Evolutionary conservation across 176 grass and related monocot species (phyloP).

Genomic region (Zizania latifolia): DNA sequence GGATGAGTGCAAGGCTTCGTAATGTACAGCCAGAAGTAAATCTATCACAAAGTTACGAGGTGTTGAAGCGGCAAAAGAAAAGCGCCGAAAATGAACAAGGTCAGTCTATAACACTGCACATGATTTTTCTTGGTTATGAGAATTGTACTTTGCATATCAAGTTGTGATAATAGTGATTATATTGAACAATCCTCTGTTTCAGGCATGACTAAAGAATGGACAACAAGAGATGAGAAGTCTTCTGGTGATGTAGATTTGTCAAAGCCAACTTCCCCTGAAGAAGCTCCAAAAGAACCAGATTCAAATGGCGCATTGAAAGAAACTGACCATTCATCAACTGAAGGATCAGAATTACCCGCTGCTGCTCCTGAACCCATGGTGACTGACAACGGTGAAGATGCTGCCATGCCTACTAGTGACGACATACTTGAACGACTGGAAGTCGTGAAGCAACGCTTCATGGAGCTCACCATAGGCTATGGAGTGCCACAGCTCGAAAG

Average conservation of each 20-base stretch:
- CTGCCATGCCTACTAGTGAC: neutral
- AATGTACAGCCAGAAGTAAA: constrained; percentile 90
- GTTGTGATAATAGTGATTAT: neutral
- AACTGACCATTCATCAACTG: constrained; percentile 26
- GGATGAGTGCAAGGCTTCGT: constrained; percentile 84
- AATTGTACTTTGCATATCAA: neutral
- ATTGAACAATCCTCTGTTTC: constrained; percentile 17
- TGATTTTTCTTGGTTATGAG: constrained; percentile 12
- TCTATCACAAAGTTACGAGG: constrained; percentile 73
- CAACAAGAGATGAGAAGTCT: constrained; percentile 36
- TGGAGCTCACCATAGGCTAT: constrained; percentile 53
- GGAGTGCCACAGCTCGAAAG: constrained; percentile 85
- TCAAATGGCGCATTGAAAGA: constrained; percentile 40
- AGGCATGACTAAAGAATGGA: constrained; percentile 49
- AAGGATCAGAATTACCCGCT: constrained; percentile 31
- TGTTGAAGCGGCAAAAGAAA: constrained; percentile 72
- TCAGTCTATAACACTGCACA: constrained; percentile 7
- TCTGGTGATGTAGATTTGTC: constrained; percentile 48
- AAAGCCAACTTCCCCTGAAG: constrained; percentile 41
- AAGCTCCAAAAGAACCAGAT: constrained; percentile 38
- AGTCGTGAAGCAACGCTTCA: constrained; percentile 47
- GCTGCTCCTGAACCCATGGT: constrained; percentile 30
- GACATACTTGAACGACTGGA: constrained; percentile 46
- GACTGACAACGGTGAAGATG: constrained; percentile 24
- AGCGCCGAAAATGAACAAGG: constrained; percentile 61